phyloP scores from a whole-genome alignment of 139 green algal species.

The Volvox africanus region DNA sequence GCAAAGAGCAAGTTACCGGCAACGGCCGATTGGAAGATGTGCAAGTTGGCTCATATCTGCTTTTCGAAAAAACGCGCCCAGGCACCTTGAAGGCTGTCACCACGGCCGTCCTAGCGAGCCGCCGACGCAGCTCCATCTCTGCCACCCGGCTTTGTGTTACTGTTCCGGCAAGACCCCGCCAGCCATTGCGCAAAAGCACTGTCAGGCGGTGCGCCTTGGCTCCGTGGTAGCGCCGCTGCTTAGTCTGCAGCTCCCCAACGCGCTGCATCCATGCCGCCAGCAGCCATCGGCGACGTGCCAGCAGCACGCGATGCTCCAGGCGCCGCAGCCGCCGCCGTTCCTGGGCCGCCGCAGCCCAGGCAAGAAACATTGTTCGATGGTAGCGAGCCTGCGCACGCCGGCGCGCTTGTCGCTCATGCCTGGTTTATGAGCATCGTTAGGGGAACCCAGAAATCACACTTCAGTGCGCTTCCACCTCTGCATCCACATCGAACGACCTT shows the following conservation, averaged over 20 bases:
- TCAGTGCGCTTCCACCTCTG: too few relatives aligned
- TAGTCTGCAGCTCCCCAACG: neutral
- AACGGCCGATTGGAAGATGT: too few relatives aligned
- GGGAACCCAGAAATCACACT: too few relatives aligned
- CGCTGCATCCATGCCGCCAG: conserved; percentile 22
- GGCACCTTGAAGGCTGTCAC: neutral
- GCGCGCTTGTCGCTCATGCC: conserved; percentile 20
- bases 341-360: neutral
- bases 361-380: conserved; percentile 17
- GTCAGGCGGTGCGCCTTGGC: neutral
- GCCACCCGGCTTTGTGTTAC: neutral
- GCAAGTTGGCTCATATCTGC: too few relatives aligned
- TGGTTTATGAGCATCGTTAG: neutral
- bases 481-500: too few relatives aligned
- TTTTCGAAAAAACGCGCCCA: neutral
- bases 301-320: neutral
- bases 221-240: neutral
- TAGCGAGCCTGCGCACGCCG: neutral
- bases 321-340: neutral
- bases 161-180: neutral
- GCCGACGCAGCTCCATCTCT: conserved; percentile 16
- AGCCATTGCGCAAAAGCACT: neutral
- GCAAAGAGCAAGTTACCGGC: too few relatives aligned
- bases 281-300: conserved; percentile 22
- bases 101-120: neutral